Evolutionary conservation across 768 basidiomycete species (phyloP).

Genomic region (Hemileccinum rubropunctum): DNA sequence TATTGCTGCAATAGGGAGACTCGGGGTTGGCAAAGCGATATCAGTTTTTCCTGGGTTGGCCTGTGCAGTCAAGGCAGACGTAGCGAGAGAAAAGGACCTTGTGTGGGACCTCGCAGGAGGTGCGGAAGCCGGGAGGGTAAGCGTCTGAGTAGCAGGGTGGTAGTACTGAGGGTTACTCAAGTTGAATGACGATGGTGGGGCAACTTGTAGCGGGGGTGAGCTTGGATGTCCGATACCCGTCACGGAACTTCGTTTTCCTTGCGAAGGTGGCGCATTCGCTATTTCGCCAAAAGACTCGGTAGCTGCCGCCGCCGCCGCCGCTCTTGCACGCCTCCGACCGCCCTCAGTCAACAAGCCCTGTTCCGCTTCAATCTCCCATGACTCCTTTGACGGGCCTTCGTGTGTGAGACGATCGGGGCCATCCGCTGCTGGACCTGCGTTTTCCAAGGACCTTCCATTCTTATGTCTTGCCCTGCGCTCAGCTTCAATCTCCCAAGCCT

Average conservation of each 20-base stretch:
- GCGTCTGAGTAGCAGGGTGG: constrained; percentile 48
- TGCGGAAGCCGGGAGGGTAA: constrained; percentile 62
- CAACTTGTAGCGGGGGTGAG: constrained; percentile 21
- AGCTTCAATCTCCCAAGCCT: constrained; percentile 77
- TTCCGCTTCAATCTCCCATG: constrained; percentile 81
- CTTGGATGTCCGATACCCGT: constrained; percentile 26
- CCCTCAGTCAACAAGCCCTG: constrained; percentile 74
- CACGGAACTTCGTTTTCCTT: constrained; percentile 16
- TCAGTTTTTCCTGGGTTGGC: constrained; percentile 31
- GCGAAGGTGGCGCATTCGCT: constrained; percentile 1
- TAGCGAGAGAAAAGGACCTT: constrained; percentile 59
- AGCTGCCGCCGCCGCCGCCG: constrained; percentile 32
- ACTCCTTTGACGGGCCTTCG: constrained; percentile 52
- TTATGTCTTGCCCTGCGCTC: constrained; percentile 52
- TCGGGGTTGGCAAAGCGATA: constrained; percentile 60
- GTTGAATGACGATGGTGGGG: constrained; percentile 29
- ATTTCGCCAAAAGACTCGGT: constrained; percentile 31
- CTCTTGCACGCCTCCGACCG: constrained; percentile 62
- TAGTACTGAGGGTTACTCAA: constrained; percentile 61
- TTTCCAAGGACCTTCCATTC: constrained; percentile 31
- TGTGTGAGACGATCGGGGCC: background rate
- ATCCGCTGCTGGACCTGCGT: constrained; percentile 5
- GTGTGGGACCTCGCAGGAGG: constrained; percentile 51
- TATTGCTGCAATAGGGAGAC: constrained; percentile 65
- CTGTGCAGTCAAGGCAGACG: constrained; percentile 18